Percentiles rank a stretch among this genome's conserved stretches.
Conservation (phyloP, 106 monocot genomes). For the Dendrobium catenatum region DNA sequence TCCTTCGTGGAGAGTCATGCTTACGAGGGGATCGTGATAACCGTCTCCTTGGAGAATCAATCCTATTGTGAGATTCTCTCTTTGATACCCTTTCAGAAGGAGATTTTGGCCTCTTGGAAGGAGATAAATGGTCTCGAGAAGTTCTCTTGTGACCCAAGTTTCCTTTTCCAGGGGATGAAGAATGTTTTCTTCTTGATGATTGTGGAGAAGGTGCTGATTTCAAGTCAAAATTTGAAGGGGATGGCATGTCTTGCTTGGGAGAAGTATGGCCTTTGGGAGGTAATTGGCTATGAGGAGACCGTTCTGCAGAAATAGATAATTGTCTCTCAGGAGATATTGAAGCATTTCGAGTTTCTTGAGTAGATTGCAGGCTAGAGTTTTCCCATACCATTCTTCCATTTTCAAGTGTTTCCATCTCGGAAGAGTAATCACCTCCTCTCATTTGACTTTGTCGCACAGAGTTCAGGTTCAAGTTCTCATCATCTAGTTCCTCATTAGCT, state of each 20-base stretch:
- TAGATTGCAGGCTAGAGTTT: constrained; percentile 16
- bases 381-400: constrained; percentile 20
- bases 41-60: constrained; percentile 35
- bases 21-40: constrained; percentile 30
- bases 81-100: constrained; percentile 22
- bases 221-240: constrained; percentile 13
- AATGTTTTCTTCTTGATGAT: constrained; percentile 18
- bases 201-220: constrained; percentile 18
- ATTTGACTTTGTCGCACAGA: constrained; percentile 11
- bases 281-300: constrained; percentile 15
- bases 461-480: constrained; percentile 4
- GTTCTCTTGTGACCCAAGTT: constrained; percentile 20
- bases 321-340: constrained; percentile 31
- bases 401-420: constrained; percentile 1
- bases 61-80: constrained; percentile 18
- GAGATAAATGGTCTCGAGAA: constrained; percentile 28
- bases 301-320: constrained; percentile 27
- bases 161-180: constrained; percentile 30
- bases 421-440: constrained; percentile 1
- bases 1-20: constrained; percentile 44
- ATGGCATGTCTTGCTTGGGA: constrained; percentile 2
- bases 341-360: constrained; percentile 24
- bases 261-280: constrained; percentile 11
- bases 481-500: constrained; percentile 16
- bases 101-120: constrained; percentile 32